These are phyloP conservation scores for Microcyclosporella mali DNA, from an alignment of 2,329 filamentous ascomycete genomes.

Conservation along the genomic window DNA sequence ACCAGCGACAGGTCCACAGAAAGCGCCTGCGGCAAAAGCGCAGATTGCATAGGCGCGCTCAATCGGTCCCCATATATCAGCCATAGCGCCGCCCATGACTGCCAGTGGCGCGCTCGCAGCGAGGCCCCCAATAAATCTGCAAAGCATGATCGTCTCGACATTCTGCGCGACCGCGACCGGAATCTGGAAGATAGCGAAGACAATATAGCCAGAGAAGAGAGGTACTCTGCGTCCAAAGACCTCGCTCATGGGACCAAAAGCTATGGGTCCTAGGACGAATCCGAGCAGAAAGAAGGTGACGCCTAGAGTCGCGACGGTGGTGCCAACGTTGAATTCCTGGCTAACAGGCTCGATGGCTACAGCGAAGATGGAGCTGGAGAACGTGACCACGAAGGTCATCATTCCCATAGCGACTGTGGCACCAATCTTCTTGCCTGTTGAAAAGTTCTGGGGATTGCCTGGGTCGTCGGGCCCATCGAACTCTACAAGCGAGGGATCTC, in stretches of 20 bases:
- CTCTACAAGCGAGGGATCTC: constrained; percentile 22
- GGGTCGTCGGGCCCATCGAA: constrained; percentile 24
- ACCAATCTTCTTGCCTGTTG: constrained; percentile 12
- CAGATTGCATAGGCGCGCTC: constrained; percentile 23
- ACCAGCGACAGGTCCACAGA: constrained; percentile 22
- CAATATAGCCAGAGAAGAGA: constrained; percentile 45
- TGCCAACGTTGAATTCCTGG: constrained; percentile 18
- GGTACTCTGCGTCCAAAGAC: constrained; percentile 48
- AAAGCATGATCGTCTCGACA: constrained; percentile 49
- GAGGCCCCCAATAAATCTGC: constrained; percentile 49
- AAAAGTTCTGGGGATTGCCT: constrained; percentile 22
- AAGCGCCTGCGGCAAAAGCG: constrained; percentile 21
- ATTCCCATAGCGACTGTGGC: constrained; percentile 19
- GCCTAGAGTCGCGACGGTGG: constrained; percentile 22
- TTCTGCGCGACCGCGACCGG: constrained; percentile 51
- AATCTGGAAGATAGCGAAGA: constrained; percentile 52
- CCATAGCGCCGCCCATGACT: constrained; percentile 38
- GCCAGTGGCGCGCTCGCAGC: constrained; percentile 43
- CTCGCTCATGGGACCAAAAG: constrained; percentile 52
- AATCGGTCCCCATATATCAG: constrained; percentile 21
- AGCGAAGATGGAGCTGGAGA: constrained; percentile 17
- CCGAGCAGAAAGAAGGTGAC: constrained; percentile 24
- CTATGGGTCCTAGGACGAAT: constrained; percentile 20
- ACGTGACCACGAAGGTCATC: constrained; percentile 22
- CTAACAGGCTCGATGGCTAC: constrained; percentile 17